A percentile compares a stretch with the other conserved stretches of the same genome.
These are phyloP conservation scores for Erigeron canadensis DNA, from an alignment of 129 eudicot genomes.

Conservation along the genomic window DNA sequence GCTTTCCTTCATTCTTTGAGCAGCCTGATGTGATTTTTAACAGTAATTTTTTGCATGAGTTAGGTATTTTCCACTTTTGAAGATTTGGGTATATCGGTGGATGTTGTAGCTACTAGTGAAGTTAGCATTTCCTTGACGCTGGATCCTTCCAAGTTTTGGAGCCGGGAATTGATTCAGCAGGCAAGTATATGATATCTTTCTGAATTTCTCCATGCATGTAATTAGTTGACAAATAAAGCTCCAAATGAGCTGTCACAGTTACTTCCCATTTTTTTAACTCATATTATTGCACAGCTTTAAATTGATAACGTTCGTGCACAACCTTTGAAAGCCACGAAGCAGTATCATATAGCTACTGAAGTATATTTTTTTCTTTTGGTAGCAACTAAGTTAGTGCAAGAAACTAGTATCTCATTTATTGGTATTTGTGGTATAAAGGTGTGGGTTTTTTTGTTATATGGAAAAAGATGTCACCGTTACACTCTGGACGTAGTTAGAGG, in stretches of 20 bases:
- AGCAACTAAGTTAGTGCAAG: not conserved
- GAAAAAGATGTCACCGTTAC: not conserved
- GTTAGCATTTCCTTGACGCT: slow-evolving; percentile 88
- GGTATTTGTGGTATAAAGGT: not conserved
- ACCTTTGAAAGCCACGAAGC: not conserved
- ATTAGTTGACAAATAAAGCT: not conserved
- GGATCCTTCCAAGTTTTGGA: slow-evolving; percentile 92
- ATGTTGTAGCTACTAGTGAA: slow-evolving; percentile 96
- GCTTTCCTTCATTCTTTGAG: not conserved
- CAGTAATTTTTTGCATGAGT: slow-evolving; percentile 12
- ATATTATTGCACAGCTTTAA: not conserved
- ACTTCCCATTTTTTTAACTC: not conserved
- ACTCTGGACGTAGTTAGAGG: not conserved
- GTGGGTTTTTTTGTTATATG: not conserved
- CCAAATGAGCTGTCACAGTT: slow-evolving; percentile 6
- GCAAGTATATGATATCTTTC: slow-evolving; percentile 46
- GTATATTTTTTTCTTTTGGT: slow-evolving; percentile 1
- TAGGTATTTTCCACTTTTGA: slow-evolving; percentile 87
- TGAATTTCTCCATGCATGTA: not conserved
- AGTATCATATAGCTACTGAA: not conserved
- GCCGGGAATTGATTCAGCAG: slow-evolving; percentile 93
- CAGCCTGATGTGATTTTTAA: not conserved
- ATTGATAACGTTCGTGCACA: not conserved
- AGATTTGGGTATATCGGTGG: slow-evolving; percentile 91
- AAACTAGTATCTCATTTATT: not conserved